Conservation (phyloP, 345 rosid species). For the Salix brachista region DNA sequence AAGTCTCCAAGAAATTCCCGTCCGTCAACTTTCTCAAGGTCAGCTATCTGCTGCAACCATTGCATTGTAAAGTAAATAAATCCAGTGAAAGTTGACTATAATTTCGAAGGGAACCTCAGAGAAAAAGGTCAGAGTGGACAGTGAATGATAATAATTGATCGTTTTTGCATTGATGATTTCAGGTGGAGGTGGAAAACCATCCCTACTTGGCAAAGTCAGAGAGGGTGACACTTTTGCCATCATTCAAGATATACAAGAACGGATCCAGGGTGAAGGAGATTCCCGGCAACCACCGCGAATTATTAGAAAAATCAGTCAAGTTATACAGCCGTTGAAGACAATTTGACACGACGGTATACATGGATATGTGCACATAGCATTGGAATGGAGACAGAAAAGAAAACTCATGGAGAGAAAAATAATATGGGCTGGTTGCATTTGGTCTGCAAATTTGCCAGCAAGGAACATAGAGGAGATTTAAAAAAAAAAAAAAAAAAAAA, state of each 20-base stretch:
- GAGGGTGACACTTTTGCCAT: slow-evolving; percentile 33
- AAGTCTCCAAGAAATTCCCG: slow-evolving; percentile 50
- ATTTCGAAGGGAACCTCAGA: background rate
- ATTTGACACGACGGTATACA: background rate
- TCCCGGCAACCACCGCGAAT: slow-evolving; percentile 32
- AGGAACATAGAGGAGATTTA: background rate
- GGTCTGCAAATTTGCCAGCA: slow-evolving; percentile 7
- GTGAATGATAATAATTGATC: background rate
- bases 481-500: background rate
- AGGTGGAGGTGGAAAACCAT: slow-evolving; percentile 53
- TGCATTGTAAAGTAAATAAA: background rate
- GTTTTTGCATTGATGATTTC: background rate
- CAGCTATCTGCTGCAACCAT: background rate
- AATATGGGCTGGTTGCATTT: background rate
- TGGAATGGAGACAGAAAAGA: background rate
- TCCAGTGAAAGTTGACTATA: background rate
- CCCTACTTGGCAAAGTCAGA: slow-evolving; percentile 45
- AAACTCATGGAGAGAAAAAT: background rate
- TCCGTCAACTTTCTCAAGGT: slow-evolving; percentile 58
- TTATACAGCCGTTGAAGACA: slow-evolving; percentile 29
- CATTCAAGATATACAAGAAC: slow-evolving; percentile 50
- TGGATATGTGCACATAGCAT: background rate
- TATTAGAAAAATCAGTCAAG: slow-evolving; percentile 38
- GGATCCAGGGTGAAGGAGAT: slow-evolving; percentile 44
- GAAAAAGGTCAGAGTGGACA: background rate